Evolutionary conservation across 768 basidiomycete genomes (phyloP).

Genomic region (Gloeopeniophorella convolvens): DNA sequence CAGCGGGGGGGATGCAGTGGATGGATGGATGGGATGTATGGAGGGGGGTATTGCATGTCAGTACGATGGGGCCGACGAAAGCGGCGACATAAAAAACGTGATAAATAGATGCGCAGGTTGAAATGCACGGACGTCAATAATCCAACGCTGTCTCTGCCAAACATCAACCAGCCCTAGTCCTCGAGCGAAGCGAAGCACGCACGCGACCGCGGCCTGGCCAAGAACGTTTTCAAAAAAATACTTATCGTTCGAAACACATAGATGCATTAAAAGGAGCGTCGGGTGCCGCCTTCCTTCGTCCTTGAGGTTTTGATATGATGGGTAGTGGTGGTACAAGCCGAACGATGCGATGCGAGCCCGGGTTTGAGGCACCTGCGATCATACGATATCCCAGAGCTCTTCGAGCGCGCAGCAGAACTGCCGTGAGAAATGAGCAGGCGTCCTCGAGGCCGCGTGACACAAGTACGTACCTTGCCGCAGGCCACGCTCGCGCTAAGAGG

Average conservation of each 20-base stretch:
- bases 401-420: conserved; percentile 90
- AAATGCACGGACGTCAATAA: conserved; percentile 22
- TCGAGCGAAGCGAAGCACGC: no score
- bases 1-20: no score
- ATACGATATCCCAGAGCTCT: conserved; percentile 93
- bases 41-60: neutral
- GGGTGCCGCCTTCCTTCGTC: neutral
- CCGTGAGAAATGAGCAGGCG: neutral
- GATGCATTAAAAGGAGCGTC: no score
- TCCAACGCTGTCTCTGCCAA: conserved; percentile 17
- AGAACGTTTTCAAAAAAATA: no score
- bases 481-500: conserved; percentile 89
- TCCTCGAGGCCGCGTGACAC: neutral
- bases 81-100: conserved; percentile 1
- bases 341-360: neutral
- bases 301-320: conserved; percentile 2
- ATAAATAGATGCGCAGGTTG: conserved; percentile 27
- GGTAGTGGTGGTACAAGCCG: neutral
- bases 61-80: conserved; percentile 1
- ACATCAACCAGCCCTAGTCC: no score
- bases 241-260: no score
- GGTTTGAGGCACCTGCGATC: conserved; percentile 20
- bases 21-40: neutral
- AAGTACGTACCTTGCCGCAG: conserved; percentile 81
- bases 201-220: no score